These are phyloP conservation scores for Fusarium circinatum DNA, from an alignment of 2,329 filamentous ascomycete genomes.

Conservation along the genomic window DNA sequence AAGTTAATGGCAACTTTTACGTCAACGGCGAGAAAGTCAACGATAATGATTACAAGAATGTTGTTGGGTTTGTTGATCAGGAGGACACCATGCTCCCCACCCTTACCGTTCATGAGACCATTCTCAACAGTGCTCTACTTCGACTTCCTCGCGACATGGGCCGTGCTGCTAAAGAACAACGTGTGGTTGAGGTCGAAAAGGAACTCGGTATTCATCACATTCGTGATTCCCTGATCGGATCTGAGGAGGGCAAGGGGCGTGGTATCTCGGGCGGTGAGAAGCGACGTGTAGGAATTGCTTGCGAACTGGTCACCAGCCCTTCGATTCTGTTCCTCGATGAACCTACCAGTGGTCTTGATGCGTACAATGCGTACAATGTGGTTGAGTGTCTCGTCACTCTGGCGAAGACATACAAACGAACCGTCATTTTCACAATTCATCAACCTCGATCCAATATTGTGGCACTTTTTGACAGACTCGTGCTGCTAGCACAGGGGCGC, in stretches of 20 bases:
- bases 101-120: slow-evolving; percentile 96
- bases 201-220: slow-evolving; percentile 96
- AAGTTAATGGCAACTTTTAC: slow-evolving; percentile 82
- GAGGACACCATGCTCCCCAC: slow-evolving; percentile 97
- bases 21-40: slow-evolving; percentile 92
- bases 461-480: slow-evolving; percentile 92
- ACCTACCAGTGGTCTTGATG: slow-evolving; percentile 94
- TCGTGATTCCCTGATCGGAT: slow-evolving; percentile 93
- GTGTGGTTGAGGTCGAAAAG: slow-evolving; percentile 91
- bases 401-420: slow-evolving; percentile 95
- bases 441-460: slow-evolving; percentile 98
- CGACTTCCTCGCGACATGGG: slow-evolving; percentile 95
- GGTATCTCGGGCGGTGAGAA: slow-evolving; percentile 98
- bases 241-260: slow-evolving; percentile 91
- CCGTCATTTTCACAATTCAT: slow-evolving; percentile 98
- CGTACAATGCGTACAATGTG: slow-evolving; percentile 98
- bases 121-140: slow-evolving; percentile 90
- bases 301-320: slow-evolving; percentile 95
- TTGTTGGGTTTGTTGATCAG: slow-evolving; percentile 97
- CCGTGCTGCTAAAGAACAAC: slow-evolving; percentile 85
- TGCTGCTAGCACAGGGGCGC: slow-evolving; percentile 87
- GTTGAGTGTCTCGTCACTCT: slow-evolving; percentile 94
- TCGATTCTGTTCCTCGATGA: slow-evolving; percentile 98
- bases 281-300: slow-evolving; percentile 94
- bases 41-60: slow-evolving; percentile 86